phyloP scores from a whole-genome alignment of 345 rosid species.

The Punica granatum region DNA sequence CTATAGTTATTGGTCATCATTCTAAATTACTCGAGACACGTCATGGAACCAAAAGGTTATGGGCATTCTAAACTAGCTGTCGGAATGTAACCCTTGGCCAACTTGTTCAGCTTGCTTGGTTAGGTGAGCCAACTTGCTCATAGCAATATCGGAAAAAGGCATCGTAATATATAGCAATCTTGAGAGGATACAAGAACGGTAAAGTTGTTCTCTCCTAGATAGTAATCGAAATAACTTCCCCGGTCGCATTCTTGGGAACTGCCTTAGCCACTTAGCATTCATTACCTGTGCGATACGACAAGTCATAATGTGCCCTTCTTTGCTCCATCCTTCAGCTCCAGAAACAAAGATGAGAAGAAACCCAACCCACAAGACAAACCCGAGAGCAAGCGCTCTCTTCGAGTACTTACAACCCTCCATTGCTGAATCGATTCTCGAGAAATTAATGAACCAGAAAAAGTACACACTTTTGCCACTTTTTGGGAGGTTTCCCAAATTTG shows the following conservation, averaged over 20 bases:
- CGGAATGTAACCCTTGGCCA: too few relatives aligned
- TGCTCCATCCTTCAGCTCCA: slow-evolving; percentile 65
- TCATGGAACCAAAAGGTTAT: too few relatives aligned
- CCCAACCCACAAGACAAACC: slow-evolving; percentile 20
- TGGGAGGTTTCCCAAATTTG: slow-evolving; percentile 14
- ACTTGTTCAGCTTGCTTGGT: too few relatives aligned
- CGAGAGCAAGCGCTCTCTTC: slow-evolving; percentile 15
- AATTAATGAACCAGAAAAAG: slow-evolving; percentile 4
- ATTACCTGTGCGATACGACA: slow-evolving; percentile 89
- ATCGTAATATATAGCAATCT: too few relatives aligned
- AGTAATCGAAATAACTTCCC: neutral
- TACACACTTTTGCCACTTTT: slow-evolving; percentile 6
- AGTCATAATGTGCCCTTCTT: slow-evolving; percentile 85
- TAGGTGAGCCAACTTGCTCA: too few relatives aligned
- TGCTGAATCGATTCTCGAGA: neutral
- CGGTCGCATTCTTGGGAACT: neutral
- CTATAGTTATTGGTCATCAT: too few relatives aligned
- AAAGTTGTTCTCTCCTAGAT: too few relatives aligned
- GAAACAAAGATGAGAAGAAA: slow-evolving; percentile 29
- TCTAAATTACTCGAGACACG: too few relatives aligned
- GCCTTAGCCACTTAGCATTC: neutral
- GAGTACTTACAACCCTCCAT: slow-evolving; percentile 15
- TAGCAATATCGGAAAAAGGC: too few relatives aligned
- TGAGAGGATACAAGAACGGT: too few relatives aligned
- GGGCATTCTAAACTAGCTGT: too few relatives aligned